Evolutionary conservation across 768 basidiomycete species (phyloP).

Genomic region (Podaxis carcinomalis): DNA sequence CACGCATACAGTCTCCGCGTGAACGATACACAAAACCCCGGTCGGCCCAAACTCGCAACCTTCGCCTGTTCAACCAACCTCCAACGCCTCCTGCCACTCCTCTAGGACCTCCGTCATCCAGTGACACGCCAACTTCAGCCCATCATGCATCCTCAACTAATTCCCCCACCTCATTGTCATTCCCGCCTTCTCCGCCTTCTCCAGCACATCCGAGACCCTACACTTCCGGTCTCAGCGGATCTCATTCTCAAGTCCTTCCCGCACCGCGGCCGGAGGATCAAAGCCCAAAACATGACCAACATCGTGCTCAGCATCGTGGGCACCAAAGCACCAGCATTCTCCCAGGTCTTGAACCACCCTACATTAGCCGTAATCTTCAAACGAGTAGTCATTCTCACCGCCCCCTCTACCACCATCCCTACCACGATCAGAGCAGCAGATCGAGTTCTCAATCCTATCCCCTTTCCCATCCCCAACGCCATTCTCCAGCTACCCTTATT

Average conservation of each 20-base stretch:
- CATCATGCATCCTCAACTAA: background rate
- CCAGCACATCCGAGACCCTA: background rate
- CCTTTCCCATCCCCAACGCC: conserved; percentile 1
- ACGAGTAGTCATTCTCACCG: background rate
- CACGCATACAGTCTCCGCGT: too few species aligned
- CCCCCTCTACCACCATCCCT: background rate
- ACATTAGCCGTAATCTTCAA: conserved; percentile 4
- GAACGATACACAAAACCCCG: too few species aligned
- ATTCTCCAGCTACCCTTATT: conserved; percentile 6
- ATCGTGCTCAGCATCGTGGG: background rate
- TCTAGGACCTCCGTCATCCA: background rate
- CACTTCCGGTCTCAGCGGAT: conserved; percentile 6
- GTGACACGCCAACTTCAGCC: conserved; percentile 3
- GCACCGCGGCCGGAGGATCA: background rate
- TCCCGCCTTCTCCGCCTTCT: conserved; percentile 1
- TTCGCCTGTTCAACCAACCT: background rate
- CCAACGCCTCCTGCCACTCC: conserved; percentile 8
- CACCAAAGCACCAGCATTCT: background rate
- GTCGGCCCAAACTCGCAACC: too few species aligned
- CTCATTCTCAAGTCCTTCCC: conserved; percentile 3
- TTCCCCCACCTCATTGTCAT: conserved; percentile 1
- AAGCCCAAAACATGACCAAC: background rate
- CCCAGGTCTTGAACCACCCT: conserved; percentile 4
- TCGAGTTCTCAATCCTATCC: conserved; percentile 2
- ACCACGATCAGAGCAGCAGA: background rate